phyloP scores from a whole-genome alignment of 805 yeast genomes.

The Wickerhamomyces hampshirensis region DNA sequence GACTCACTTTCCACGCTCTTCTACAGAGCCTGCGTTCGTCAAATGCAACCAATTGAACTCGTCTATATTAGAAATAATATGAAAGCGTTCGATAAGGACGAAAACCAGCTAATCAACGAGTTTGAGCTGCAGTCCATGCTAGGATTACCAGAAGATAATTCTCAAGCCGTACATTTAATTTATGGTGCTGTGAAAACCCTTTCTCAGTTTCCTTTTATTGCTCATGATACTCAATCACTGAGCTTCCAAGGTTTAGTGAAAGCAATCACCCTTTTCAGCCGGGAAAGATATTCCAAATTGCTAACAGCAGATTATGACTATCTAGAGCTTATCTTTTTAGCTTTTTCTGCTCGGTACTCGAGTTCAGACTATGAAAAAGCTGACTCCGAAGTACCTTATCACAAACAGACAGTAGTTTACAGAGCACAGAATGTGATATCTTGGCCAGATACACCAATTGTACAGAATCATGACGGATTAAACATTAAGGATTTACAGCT shows the following conservation, averaged over 20 bases:
- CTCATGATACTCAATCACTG: constrained; percentile 16
- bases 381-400: constrained; percentile 1
- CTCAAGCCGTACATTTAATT: constrained; percentile 30
- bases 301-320: constrained; percentile 35
- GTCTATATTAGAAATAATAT: constrained; percentile 25
- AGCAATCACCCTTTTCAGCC: constrained; percentile 38
- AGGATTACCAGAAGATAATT: constrained; percentile 30
- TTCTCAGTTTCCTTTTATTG: constrained; percentile 46
- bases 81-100: constrained; percentile 18
- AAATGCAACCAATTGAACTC: constrained; percentile 31
- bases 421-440: constrained; percentile 10
- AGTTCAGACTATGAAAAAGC: not conserved
- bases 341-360: constrained; percentile 30
- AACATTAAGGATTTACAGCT: constrained; percentile 34
- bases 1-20: constrained; percentile 25
- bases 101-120: constrained; percentile 23
- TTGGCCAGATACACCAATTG: constrained; percentile 30
- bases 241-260: constrained; percentile 38
- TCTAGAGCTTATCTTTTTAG: constrained; percentile 41
- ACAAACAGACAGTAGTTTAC: constrained; percentile 12
- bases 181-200: constrained; percentile 38
- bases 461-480: constrained; percentile 40
- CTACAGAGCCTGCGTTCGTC: constrained; percentile 28
- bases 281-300: constrained; percentile 35
- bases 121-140: constrained; percentile 29